Base-by-base conservation (phyloP, 495 filamentous ascomycete species). In the Hapsidospora chrysogenum region DNA sequence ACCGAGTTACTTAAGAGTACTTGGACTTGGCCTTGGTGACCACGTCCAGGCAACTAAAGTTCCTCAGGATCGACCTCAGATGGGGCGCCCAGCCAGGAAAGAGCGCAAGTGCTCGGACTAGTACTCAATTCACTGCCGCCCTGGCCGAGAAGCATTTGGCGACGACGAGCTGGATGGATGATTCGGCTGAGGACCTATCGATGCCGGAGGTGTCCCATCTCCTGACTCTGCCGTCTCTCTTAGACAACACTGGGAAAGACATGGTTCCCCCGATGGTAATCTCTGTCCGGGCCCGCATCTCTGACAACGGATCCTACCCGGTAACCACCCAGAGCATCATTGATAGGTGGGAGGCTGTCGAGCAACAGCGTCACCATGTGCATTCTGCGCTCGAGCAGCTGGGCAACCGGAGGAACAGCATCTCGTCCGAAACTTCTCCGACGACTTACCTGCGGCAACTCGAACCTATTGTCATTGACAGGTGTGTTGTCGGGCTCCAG, bases 331-430 rank as follows among this genome's bases (percentile, higher is more conserved):
- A 71, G 39, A 85, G 72, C 42, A 65, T 82, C 19, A 69, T 92
- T 36, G 74, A 77, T 20, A 68, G 77, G 37, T 92, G 82, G 84
- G 76, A 85, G 41, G 49, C 89, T n/a, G 56, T 75, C 7, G 57
- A 51, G 25, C 63, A 72, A 13, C 60, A 70, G 21, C 63, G 69
- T 17, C 63, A 68, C 30, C 57, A 55, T 5, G 60, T 87, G 9
- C 79, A 86, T 46, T 51, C 74, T 2, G 76, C 74, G 33, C 86
- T 92, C 44, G 74, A 78, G 36, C 78, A 85, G 44, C 59, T 86
- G 23, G 62, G 71, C 3, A 63, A 66, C 15, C 79, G 72, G 34
- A 76, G 70, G 48, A 70, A 66, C 48, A 67, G 63, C 44, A 50
- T 51, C 34, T 30, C 60, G 51, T 41, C 50, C 48, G 14, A 64